Evolutionary conservation across 2,329 filamentous ascomycete species (phyloP).

Genomic region (Fusarium musae): DNA sequence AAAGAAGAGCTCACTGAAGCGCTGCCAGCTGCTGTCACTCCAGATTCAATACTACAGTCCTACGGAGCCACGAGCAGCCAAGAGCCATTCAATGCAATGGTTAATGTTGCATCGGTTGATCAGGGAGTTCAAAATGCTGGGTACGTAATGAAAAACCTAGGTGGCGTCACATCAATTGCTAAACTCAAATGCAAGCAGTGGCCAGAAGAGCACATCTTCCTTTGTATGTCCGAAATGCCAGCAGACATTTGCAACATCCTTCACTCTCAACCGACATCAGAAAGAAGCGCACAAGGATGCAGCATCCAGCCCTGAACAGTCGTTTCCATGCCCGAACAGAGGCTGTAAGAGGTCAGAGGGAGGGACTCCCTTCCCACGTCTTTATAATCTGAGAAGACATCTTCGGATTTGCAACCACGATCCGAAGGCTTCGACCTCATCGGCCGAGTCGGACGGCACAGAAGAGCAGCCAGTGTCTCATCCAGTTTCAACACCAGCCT

Average conservation of each 20-base stretch:
- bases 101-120: too few relatives aligned
- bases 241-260: neutral
- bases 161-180: neutral
- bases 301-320: neutral
- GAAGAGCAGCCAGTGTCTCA: neutral
- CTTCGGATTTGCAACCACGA: neutral
- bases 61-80: neutral
- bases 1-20: neutral
- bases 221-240: neutral
- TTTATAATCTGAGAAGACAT: neutral
- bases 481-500: neutral
- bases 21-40: neutral
- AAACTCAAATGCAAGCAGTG: neutral
- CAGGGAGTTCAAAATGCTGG: neutral
- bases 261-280: neutral
- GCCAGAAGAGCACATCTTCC: neutral
- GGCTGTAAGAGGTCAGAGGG: neutral
- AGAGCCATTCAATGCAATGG: too few relatives aligned
- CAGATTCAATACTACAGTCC: neutral
- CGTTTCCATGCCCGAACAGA: neutral
- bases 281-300: neutral
- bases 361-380: neutral
- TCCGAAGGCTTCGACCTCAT: neutral
- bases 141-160: neutral
- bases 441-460: neutral